Conservation (phyloP, 345 rosid species). For the Citropsis articulata region DNA sequence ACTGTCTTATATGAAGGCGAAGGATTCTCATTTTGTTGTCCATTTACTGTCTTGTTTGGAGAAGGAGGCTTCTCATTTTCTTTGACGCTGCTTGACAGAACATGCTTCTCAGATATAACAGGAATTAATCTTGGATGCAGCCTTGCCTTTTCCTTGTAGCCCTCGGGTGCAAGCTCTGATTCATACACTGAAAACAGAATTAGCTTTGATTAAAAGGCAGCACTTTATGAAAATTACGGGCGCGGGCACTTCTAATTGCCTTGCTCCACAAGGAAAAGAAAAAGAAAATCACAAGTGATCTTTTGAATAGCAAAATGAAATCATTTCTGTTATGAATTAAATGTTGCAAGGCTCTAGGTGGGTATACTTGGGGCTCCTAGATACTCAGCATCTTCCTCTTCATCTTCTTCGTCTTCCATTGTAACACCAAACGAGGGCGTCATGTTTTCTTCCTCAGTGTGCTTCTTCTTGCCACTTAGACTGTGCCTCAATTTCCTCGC, state of each 20-base stretch:
- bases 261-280: not conserved
- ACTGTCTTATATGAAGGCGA: not conserved
- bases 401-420: constrained; percentile 44
- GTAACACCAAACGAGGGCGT: constrained; percentile 46
- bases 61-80: constrained; percentile 17
- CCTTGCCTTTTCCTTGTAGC: constrained; percentile 40
- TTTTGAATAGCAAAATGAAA: not conserved
- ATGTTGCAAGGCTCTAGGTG: not conserved
- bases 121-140: constrained; percentile 46
- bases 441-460: constrained; percentile 36
- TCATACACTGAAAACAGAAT: constrained; percentile 57
- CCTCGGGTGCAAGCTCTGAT: constrained; percentile 63
- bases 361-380: constrained; percentile 73
- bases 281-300: not conserved
- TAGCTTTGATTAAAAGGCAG: not conserved
- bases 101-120: constrained; percentile 44
- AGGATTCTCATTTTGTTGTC: constrained; percentile 18
- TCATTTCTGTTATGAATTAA: not conserved
- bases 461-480: constrained; percentile 54
- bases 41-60: not conserved
- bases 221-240: not conserved
- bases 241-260: not conserved
- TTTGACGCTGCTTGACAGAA: constrained; percentile 33
- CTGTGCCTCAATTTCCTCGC: constrained; percentile 54
- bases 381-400: constrained; percentile 55